Evolutionary conservation across 306 rosid species (phyloP).

Genomic region (Styphnolobium japonicum): DNA sequence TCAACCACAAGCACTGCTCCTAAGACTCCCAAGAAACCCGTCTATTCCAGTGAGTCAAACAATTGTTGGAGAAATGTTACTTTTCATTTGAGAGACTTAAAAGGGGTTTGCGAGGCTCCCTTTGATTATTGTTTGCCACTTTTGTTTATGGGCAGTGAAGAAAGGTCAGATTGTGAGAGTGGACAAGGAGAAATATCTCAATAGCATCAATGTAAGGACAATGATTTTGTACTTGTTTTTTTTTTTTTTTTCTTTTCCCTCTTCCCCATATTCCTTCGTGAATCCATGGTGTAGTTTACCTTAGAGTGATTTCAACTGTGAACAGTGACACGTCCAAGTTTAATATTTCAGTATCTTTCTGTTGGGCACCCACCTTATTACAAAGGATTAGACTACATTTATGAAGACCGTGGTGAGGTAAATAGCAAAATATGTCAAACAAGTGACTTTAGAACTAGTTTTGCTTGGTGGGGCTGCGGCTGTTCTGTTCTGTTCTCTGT

Average conservation of each 20-base stretch:
- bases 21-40: constrained; percentile 70
- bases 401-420: constrained; percentile 99
- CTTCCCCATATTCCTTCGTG: background rate
- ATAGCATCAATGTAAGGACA: constrained; percentile 63
- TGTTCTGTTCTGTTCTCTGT: background rate
- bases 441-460: background rate
- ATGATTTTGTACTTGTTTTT: background rate
- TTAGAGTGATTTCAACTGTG: background rate
- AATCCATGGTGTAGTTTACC: background rate
- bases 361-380: constrained; percentile 95
- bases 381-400: constrained; percentile 94
- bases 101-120: background rate
- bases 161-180: constrained; percentile 98
- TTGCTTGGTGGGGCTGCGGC: background rate
- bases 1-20: constrained; percentile 39
- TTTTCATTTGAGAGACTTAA: background rate
- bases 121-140: background rate
- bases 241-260: background rate
- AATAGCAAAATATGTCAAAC: background rate
- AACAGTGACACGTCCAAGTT: constrained; percentile 20
- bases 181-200: constrained; percentile 90
- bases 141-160: constrained; percentile 73
- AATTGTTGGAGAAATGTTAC: background rate
- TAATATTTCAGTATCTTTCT: constrained; percentile 73
- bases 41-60: constrained; percentile 67